Evolutionary conservation across 148 eudicot genomes (phyloP).

Genomic region (Dysphania ambrosioides): DNA sequence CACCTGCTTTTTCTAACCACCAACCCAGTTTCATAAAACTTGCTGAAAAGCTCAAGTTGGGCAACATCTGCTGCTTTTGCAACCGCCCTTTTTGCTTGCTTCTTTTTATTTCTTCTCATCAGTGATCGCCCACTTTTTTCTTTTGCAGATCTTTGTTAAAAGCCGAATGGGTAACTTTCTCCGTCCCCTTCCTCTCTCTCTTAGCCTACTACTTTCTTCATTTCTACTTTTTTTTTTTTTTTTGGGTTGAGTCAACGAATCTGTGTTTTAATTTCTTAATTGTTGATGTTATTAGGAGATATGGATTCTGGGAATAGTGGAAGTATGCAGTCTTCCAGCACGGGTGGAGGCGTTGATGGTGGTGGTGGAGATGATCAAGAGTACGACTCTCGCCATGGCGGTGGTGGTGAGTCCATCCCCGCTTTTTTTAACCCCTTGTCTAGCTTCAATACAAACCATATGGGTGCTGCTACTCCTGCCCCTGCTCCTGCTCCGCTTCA

Average conservation of each 20-base stretch:
- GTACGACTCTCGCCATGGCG: constrained; percentile 43
- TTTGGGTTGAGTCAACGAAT: neutral
- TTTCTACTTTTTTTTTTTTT: neutral
- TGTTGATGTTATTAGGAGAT: constrained; percentile 12
- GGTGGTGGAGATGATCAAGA: constrained; percentile 55
- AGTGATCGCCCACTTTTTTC: constrained; percentile 13
- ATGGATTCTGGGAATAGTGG: constrained; percentile 76
- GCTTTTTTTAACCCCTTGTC: constrained; percentile 24
- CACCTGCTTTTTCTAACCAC: neutral
- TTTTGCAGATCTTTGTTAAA: constrained; percentile 29
- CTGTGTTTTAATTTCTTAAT: neutral
- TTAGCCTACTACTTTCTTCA: neutral
- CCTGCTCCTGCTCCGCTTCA: constrained; percentile 25
- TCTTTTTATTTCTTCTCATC: too few relatives aligned
- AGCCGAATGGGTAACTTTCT: constrained; percentile 31
- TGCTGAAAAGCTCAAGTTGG: neutral
- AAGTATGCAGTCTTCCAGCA: constrained; percentile 58
- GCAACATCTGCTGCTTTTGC: constrained; percentile 17
- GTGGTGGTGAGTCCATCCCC: constrained; percentile 4
- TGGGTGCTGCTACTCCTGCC: neutral
- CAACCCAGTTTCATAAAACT: too few relatives aligned
- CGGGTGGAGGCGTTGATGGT: constrained; percentile 11
- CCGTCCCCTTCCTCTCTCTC: constrained; percentile 2
- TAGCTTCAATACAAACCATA: neutral
- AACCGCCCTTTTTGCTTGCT: constrained; percentile 26